Base-by-base conservation (phyloP, 2,329 filamentous ascomycete genomes). In the Verticillium isaacii region DNA sequence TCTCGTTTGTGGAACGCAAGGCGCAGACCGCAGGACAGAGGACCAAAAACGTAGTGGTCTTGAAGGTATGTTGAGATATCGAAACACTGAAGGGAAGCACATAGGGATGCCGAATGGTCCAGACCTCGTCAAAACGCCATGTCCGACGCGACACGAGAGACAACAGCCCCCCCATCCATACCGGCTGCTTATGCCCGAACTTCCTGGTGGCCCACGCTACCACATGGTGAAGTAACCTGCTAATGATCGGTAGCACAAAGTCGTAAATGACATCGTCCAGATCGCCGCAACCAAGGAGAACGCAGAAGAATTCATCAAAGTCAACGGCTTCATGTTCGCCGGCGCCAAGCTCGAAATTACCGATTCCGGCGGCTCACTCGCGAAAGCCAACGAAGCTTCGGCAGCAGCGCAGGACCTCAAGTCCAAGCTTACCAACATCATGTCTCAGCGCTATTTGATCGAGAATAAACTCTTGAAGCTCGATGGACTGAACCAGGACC, bases 391-490 rank as follows among this genome's bases (percentile, higher is more conserved):
- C 7, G 72, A 70, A 61, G 75, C 83, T 45, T 86, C 83, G 19
- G 75, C 78, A 41, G 77, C 78, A 55, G 80, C 86, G 3, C 77
- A 84, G 58, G 85, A 89, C 66, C 83, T 87, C n/a, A 89, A 88
- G 72, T 79, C 84, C 29, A 87, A 88, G 66, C 83, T 97, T 62
- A 86, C 87, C 66, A 77, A 78, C 17, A 88, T 97, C 65, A 82
- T 99, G 15, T 83, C 83, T 60, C 83, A 85, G 60, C 89, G 95
- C 57, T 98, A 97, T 76, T 81, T 90, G 64, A 76, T 82, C 17
- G 80, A 82, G 7, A 80, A 81, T 59, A 97, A 96, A 75, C 79
- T 97, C 0, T 83, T 98, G 45, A 88, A 96, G 71, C 85, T 99
- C 11, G 93, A 92, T n/a, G 81, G 84, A 1, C 85, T 98, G 11